A percentile compares a stretch with the other conserved stretches of the same genome.
phyloP scores from a whole-genome alignment of 208 protist species.

The Leishmania braziliensis region DNA sequence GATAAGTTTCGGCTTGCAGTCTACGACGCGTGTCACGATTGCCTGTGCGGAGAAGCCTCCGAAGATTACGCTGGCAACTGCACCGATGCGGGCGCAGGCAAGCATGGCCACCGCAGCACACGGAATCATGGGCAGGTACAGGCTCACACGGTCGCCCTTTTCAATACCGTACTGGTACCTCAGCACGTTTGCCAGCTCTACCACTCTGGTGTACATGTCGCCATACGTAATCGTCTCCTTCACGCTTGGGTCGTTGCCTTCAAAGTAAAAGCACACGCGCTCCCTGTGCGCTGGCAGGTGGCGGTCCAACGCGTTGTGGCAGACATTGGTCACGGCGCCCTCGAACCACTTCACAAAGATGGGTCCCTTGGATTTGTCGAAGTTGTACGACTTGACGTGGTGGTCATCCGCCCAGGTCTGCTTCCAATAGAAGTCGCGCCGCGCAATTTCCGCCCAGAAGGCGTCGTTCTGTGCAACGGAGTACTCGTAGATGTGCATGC shows the following conservation, averaged over 20 bases:
- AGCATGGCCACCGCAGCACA: slow-evolving; percentile 94
- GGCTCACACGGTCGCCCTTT: slow-evolving; percentile 93
- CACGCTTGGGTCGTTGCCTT: slow-evolving; percentile 81
- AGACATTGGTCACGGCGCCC: slow-evolving; percentile 78
- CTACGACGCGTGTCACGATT: slow-evolving; percentile 61
- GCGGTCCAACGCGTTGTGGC: slow-evolving; percentile 91
- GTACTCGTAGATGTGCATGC: slow-evolving; percentile 71
- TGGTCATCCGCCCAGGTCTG: slow-evolving; percentile 61
- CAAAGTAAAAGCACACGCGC: slow-evolving; percentile 86
- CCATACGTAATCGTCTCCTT: slow-evolving; percentile 79
- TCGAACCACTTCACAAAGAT: slow-evolving; percentile 87
- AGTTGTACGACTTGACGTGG: slow-evolving; percentile 75
- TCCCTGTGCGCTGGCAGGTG: slow-evolving; percentile 72
- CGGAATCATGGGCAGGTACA: slow-evolving; percentile 98
- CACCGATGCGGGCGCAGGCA: slow-evolving; percentile 97
- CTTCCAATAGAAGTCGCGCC: slow-evolving; percentile 74
- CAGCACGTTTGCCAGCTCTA: slow-evolving; percentile 91
- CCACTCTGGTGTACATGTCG: slow-evolving; percentile 81
- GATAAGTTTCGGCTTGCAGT: slow-evolving; percentile 65
- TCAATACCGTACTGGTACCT: slow-evolving; percentile 80
- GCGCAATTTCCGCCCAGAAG: slow-evolving; percentile 77
- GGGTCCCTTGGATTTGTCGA: slow-evolving; percentile 67
- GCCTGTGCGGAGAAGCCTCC: slow-evolving; percentile 80
- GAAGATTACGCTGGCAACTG: slow-evolving; percentile 85
- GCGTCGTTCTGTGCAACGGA: slow-evolving; percentile 55